A percentile compares a stretch with the other conserved stretches of the same genome.
These are phyloP conservation scores for Knufia petricola DNA, from an alignment of 2,329 filamentous ascomycete species.

Conservation along the genomic window DNA sequence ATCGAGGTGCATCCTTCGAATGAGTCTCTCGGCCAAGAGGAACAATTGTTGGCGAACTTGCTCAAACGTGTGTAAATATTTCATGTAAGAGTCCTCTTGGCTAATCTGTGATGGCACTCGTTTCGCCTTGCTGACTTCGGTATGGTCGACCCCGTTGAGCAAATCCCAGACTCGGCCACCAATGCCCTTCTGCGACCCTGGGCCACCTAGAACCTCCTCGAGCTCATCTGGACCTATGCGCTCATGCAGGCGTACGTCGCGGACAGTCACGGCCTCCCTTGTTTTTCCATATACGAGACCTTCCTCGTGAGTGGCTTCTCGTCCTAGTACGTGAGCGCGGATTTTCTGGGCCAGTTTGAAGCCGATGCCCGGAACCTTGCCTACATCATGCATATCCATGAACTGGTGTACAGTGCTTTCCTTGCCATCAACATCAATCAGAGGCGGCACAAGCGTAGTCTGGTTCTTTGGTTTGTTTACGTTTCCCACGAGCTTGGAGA, in stretches of 20 bases:
- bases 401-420: slow-evolving; percentile 54
- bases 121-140: slow-evolving; percentile 61
- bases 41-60: slow-evolving; percentile 59
- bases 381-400: slow-evolving; percentile 64
- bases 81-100: slow-evolving; percentile 84
- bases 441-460: slow-evolving; percentile 67
- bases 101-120: slow-evolving; percentile 78
- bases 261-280: slow-evolving; percentile 53
- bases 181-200: slow-evolving; percentile 61
- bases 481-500: slow-evolving; percentile 76
- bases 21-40: slow-evolving; percentile 58
- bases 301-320: slow-evolving; percentile 33
- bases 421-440: slow-evolving; percentile 28
- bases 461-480: slow-evolving; percentile 80
- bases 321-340: slow-evolving; percentile 49
- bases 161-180: slow-evolving; percentile 66
- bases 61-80: slow-evolving; percentile 50
- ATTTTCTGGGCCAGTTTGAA: slow-evolving; percentile 64
- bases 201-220: slow-evolving; percentile 59
- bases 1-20: slow-evolving; percentile 71
- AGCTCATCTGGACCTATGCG: slow-evolving; percentile 55
- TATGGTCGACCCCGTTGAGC: slow-evolving; percentile 69
- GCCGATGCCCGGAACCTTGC: slow-evolving; percentile 77
- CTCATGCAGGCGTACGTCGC: slow-evolving; percentile 53
- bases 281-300: slow-evolving; percentile 42